phyloP scores from a whole-genome alignment of 495 filamentous ascomycete genomes.

The Annulohypoxylon moriforme region DNA sequence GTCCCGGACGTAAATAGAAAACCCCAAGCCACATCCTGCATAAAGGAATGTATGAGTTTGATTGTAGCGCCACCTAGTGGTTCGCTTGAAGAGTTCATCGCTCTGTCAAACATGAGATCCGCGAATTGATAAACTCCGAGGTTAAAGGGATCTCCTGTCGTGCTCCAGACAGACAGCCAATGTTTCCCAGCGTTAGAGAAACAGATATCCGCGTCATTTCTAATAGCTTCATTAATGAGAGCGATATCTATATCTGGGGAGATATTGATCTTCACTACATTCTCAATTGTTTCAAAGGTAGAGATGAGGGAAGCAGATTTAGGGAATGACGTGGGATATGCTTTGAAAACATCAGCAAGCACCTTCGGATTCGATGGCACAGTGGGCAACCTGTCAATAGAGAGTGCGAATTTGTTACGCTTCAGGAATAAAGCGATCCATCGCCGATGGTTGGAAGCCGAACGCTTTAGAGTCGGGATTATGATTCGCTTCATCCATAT shows the following conservation, averaged over 20 bases:
- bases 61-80: background rate
- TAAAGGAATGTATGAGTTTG: background rate
- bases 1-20: background rate
- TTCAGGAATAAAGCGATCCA: slow-evolving; percentile 50
- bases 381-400: slow-evolving; percentile 36
- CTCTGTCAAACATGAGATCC: background rate
- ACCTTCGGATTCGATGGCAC: slow-evolving; percentile 31
- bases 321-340: slow-evolving; percentile 12
- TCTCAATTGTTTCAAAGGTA: slow-evolving; percentile 28
- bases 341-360: slow-evolving; percentile 12
- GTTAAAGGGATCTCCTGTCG: background rate
- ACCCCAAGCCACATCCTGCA: background rate
- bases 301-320: slow-evolving; percentile 24
- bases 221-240: slow-evolving; percentile 36
- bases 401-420: slow-evolving; percentile 27
- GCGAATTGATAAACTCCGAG: slow-evolving; percentile 7
- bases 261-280: slow-evolving; percentile 33
- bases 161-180: slow-evolving; percentile 42
- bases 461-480: slow-evolving; percentile 32
- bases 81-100: background rate
- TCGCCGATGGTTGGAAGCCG: slow-evolving; percentile 34
- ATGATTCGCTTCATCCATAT: slow-evolving; percentile 33
- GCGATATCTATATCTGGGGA: slow-evolving; percentile 16
- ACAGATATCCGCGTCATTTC: slow-evolving; percentile 5
- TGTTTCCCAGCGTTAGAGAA: slow-evolving; percentile 41